Conservation (phyloP, 306 rosid genomes). For the Cicer bijugum region DNA sequence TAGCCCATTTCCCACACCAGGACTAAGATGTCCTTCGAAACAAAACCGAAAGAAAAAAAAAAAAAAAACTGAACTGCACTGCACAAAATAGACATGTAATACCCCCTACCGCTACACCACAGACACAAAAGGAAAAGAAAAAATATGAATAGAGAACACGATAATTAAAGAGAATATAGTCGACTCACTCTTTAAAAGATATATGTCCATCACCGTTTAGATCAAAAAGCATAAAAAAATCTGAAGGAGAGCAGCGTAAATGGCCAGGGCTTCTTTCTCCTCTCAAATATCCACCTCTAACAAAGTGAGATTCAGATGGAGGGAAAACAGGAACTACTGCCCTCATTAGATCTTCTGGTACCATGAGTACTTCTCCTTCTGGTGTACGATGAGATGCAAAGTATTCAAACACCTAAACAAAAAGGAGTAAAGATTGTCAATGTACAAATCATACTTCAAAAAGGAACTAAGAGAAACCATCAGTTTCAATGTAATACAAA, state of each 20-base stretch:
- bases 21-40: slow-evolving; percentile 7
- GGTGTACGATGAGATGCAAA: slow-evolving; percentile 73
- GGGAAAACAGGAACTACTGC: slow-evolving; percentile 97
- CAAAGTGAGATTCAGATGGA: slow-evolving; percentile 90
- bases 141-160: slow-evolving; percentile 8
- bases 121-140: neutral
- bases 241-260: slow-evolving; percentile 69
- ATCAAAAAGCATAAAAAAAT: slow-evolving; percentile 90
- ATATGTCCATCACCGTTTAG: slow-evolving; percentile 70
- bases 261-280: slow-evolving; percentile 93
- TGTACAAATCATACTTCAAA: slow-evolving; percentile 18
- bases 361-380: slow-evolving; percentile 79
- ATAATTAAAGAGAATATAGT: slow-evolving; percentile 9
- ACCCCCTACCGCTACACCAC: slow-evolving; percentile 1
- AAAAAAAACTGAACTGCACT: neutral
- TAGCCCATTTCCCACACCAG: slow-evolving; percentile 27
- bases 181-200: slow-evolving; percentile 88
- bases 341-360: slow-evolving; percentile 86
- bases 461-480: slow-evolving; percentile 16
- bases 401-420: slow-evolving; percentile 82
- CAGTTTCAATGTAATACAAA: slow-evolving; percentile 4
- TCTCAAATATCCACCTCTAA: slow-evolving; percentile 82
- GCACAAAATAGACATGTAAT: neutral
- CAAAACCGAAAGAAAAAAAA: neutral
- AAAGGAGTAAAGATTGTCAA: slow-evolving; percentile 44